These are phyloP conservation scores for Chondrostereum purpureum DNA, from an alignment of 1,284 basidiomycete genomes.

Conservation along the genomic window DNA sequence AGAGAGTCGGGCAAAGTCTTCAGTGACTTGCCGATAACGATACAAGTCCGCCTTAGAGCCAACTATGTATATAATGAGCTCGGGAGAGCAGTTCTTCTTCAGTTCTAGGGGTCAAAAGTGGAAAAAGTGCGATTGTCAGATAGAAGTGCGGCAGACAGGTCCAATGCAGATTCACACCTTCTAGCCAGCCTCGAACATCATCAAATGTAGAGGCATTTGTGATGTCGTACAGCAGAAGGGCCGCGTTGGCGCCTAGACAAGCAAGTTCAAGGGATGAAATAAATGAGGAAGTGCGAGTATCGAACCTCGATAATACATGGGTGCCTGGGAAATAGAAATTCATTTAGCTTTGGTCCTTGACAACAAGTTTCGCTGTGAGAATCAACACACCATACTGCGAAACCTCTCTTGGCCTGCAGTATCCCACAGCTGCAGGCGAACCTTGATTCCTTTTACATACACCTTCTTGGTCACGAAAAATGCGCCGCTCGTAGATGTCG, in stretches of 20 bases:
- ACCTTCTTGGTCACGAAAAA: conserved; percentile 96
- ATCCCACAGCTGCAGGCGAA: conserved; percentile 88
- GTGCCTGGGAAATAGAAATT: conserved; percentile 59
- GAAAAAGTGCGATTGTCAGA: too few relatives aligned
- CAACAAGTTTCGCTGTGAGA: conserved; percentile 15
- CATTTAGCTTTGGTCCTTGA: conserved; percentile 15
- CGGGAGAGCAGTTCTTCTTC: conserved; percentile 78
- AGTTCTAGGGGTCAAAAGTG: conserved; percentile 49
- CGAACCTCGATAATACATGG: conserved; percentile 95
- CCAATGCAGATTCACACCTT: conserved; percentile 55
- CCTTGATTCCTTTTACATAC: conserved; percentile 80
- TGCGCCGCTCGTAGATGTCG: conserved; percentile 89
- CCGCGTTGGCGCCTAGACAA: conserved; percentile 76
- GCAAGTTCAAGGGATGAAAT: conserved; percentile 12
- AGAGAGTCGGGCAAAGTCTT: conserved; percentile 75
- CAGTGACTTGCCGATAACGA: conserved; percentile 63
- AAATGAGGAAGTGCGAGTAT: conserved; percentile 12
- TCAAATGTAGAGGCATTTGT: conserved; percentile 87
- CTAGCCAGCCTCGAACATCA: conserved; percentile 90
- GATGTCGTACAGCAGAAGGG: conserved; percentile 95
- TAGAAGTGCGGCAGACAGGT: conserved; percentile 12
- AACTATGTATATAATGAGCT: conserved; percentile 88
- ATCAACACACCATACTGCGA: conserved; percentile 73
- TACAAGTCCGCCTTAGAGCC: conserved; percentile 84
- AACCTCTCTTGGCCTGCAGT: conserved; percentile 98